Percentiles rank a stretch among this genome's conserved stretches.
Conservation (phyloP, 2,329 filamentous ascomycete genomes). For the Sclerotinia borealis region DNA sequence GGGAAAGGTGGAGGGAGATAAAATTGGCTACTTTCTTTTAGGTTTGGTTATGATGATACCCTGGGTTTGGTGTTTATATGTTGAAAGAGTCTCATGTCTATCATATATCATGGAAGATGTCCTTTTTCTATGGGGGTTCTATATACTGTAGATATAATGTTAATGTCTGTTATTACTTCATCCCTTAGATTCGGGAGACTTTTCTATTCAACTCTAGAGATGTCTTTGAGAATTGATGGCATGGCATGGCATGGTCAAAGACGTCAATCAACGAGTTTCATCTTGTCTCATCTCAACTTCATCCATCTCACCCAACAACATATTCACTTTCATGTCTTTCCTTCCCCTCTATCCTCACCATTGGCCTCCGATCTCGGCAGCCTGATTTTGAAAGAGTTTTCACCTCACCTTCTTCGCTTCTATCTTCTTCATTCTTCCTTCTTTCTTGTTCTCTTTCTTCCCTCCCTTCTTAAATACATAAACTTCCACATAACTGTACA, state of each 20-base stretch:
- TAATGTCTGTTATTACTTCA: neutral
- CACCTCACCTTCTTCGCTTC: too few relatives aligned
- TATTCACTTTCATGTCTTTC: neutral
- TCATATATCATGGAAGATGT: neutral
- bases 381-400: neutral
- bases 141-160: neutral
- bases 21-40: conserved; percentile 24
- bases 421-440: too few relatives aligned
- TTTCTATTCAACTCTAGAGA: neutral
- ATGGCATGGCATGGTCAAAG: neutral
- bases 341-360: neutral
- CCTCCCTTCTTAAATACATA: too few relatives aligned
- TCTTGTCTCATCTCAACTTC: neutral
- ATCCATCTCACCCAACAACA: neutral
- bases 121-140: neutral
- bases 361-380: neutral
- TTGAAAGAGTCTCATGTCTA: neutral
- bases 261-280: neutral
- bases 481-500: neutral
- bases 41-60: conserved; percentile 10
- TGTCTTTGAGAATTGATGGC: neutral
- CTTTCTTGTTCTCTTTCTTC: neutral
- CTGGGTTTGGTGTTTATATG: conserved; percentile 2
- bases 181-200: neutral
- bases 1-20: conserved; percentile 27